Evolutionary conservation across 148 eudicot genomes (phyloP).

Genomic region (Vaccinium macrocarpon): DNA sequence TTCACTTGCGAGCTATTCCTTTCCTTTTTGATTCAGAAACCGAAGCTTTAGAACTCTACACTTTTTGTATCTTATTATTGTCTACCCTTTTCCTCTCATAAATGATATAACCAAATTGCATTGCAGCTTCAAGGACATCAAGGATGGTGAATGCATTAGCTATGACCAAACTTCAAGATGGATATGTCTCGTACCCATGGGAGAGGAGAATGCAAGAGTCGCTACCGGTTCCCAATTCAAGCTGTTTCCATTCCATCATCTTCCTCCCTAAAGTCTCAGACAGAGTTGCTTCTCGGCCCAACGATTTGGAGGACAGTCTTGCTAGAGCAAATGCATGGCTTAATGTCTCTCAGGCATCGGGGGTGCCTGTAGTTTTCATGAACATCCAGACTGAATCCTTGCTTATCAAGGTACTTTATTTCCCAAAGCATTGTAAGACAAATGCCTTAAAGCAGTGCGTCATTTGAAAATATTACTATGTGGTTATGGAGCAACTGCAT

Average conservation of each 20-base stretch:
- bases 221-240: conserved; percentile 65
- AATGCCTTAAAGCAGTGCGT: not conserved
- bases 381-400: conserved; percentile 86
- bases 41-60: not conserved
- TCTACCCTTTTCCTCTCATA: not conserved
- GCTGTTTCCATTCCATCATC: conserved; percentile 67
- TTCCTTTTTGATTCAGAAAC: not conserved
- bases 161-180: conserved; percentile 54
- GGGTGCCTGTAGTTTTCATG: conserved; percentile 62
- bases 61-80: not conserved
- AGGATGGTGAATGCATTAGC: conserved; percentile 59
- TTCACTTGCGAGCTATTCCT: not conserved
- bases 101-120: not conserved
- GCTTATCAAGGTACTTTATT: conserved; percentile 66
- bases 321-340: conserved; percentile 86
- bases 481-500: not conserved
- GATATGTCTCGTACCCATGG: conserved; percentile 81
- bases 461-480: not conserved
- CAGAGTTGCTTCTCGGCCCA: conserved; percentile 33
- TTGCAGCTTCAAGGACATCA: conserved; percentile 61
- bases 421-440: not conserved
- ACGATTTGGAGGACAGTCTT: conserved; percentile 81
- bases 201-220: conserved; percentile 62
- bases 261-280: conserved; percentile 69
- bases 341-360: conserved; percentile 60